Evolutionary conservation across 1,284 basidiomycete species (phyloP), one percentile per base, ranked within the genome.

Genomic region (Ceratorhiza oryzae-sativae): DNA sequence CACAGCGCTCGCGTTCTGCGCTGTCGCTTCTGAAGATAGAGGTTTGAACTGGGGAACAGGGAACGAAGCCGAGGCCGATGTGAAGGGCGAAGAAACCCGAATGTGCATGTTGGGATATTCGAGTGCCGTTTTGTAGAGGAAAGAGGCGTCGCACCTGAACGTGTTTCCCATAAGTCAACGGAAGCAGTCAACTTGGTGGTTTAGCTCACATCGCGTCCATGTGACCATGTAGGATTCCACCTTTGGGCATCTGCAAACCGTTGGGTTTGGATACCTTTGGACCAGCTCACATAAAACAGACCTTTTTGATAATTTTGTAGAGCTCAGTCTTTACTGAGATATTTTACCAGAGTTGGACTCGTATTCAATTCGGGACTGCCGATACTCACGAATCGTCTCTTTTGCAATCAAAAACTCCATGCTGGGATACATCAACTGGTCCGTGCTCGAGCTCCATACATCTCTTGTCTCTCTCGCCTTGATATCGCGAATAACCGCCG

Each of bases 351-450:
- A n/a, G n/a, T n/a, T n/a, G n/a, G n/a, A n/a, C n/a, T n/a, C n/a
- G n/a, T n/a, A n/a, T 30, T 32, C 12, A 53, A 89, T 90, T 76
- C 84, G 82, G 27, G 41, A 25, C 71, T 32, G 41, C 39, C 71
- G 23, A 1, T 15, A 63, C 56, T 72, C 67, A 63, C 42, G 20
- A 72, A 75, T 61, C 8, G 63, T 68, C n/a, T 49, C 48, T 73
- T 72, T 71, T 81, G 89, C 88, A 62, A 87, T 90, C 74, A 91
- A 79, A 76, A 91, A 92, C 75, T 87, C 89, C 90, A 91, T 91
- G 36, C 90, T 90, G 45, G 89, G 89, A 75, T 90, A 91, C 0
- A 87, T 83, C 77, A 88, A 80, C 15, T 81, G 81, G n/a, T 84
- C 81, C 75, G 87, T 82, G 12, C 87, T 83, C 49, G 80, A 79